Evolutionary conservation across 352 stramenopile species (phyloP), one percentile per base, ranked within the genome.

Genomic region (Pythium oligandrum): DNA sequence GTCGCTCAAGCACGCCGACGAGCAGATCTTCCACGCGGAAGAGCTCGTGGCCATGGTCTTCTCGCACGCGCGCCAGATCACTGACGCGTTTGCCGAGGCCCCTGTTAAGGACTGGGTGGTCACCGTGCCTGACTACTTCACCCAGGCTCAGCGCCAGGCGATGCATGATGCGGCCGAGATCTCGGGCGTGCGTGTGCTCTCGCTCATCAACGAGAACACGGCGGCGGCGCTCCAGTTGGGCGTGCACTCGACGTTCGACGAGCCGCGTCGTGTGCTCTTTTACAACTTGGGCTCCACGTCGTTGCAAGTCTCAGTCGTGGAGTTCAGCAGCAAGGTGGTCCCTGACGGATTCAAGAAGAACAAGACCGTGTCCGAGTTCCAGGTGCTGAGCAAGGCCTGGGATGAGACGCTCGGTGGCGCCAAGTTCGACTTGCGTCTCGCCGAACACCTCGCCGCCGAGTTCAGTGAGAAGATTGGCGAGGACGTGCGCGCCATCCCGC

Each of bases 171-270:
- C 97, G 1, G 97, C 96, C 1, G 82, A 94, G 53, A 86, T 99
- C 58, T 93, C 92, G 0, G 93, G 93, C 9, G 72, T 99, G 44
- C 96, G 97, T 44, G 96, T 98, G 11, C 77, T 99, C 34, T 90
- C 84, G 10, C 66, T 99, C 0, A 97, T 99, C 68, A 97, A 99
- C 55, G 95, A 99, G 62, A 98, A 98, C 69, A 98, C 96, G 17
- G 96, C 96, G n/a, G 94, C 96, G 5, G 96, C 95, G 8, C 63
- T 99, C 17, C 96, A 99, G 53, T 96, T 98, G 66, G 93, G 77
- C 0, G 96, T 99, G 55, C 95, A 98, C 68, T 84, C 94, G 37
- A 89, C 87, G 32, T 96, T 96, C 60, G 47, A 67, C 11, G 77
- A 84, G 44, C 94, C 96, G 30, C 81, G 95, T 48, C 83, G 82